Evolutionary conservation across 73 alveolate species (phyloP), one percentile per base, ranked within the genome.

Genomic region (Symbiodinium pilosum): DNA sequence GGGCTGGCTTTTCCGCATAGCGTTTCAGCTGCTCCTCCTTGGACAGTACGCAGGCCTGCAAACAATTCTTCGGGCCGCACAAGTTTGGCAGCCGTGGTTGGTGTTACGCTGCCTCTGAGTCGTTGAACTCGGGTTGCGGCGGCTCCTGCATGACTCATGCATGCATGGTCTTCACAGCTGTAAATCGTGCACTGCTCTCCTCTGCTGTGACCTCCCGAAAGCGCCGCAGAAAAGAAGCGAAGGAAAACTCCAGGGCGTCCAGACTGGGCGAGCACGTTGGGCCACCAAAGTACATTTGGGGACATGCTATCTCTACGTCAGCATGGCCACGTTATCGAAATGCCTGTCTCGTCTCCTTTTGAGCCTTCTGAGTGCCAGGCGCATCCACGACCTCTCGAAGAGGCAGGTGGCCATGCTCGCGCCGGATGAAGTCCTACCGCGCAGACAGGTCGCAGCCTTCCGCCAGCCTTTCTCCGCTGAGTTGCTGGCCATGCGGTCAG

Each of bases 391-490:
- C 92, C 85, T 93, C 93, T 32, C 98, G 98, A 43, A 93, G 36
- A 5, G 98, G 92, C 69, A 93, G 68, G 93, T 93, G 98, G 14
- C 98, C 98, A n/a, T 93, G 98, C 68, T 93, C 98, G 12, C 98
- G 92, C 71, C 98, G 98, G 39, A 93, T 39, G 84, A 93, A 75
- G 64, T 93, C 98, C 81, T 64, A n/a, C n/a, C n/a, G n/a, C n/a
- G n/a, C n/a, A n/a, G n/a, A n/a, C n/a, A n/a, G 75, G 83, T 68
- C 32, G 6, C 41, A 16, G 32, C 83, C 83, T 8, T 34, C 30
- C 32, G 39, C 7, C 59, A 14, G 21, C 59, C 59, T 47, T 47
- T 47, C 6, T 6, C 59, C 59, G 6, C 59, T 47, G 59, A 47
- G 59, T 6, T 6, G 59, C 14, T 64, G 81, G 81, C 81, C 12